A percentile compares a stretch with the other conserved stretches of the same genome.
phyloP scores from a whole-genome alignment of 495 filamentous ascomycete genomes.

The Xylaria bambusicola region DNA sequence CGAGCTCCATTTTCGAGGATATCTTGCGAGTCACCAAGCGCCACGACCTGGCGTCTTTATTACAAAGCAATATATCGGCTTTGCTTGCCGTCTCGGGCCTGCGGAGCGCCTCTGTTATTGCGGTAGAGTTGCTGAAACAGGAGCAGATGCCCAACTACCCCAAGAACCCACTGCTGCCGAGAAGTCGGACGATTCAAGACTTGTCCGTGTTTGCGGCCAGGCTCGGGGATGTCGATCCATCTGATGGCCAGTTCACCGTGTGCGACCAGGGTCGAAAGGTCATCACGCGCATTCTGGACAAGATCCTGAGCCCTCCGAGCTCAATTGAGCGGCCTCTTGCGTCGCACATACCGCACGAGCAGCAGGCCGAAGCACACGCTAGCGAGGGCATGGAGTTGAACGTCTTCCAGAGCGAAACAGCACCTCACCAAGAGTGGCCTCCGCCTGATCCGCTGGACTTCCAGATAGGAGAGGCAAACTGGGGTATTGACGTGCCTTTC shows the following conservation, averaged over 20 bases:
- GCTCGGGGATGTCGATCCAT: constrained; percentile 31
- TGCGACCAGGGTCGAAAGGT: constrained; percentile 37
- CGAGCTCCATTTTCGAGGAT: constrained; percentile 43
- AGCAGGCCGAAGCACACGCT: constrained; percentile 7
- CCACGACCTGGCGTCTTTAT: constrained; percentile 39
- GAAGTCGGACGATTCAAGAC: constrained; percentile 38
- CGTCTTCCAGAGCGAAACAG: constrained; percentile 15
- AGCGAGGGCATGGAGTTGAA: constrained; percentile 12
- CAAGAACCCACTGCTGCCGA: constrained; percentile 38
- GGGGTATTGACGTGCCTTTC: constrained; percentile 30
- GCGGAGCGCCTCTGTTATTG: constrained; percentile 45
- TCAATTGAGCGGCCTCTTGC: constrained; percentile 5
- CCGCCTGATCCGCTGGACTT: constrained; percentile 23
- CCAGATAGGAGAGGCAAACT: constrained; percentile 27
- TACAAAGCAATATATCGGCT: constrained; percentile 32
- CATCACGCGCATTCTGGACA: constrained; percentile 36
- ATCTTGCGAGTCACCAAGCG: constrained; percentile 41
- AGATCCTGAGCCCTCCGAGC: constrained; percentile 35
- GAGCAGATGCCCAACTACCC: constrained; percentile 45
- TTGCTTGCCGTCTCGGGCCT: constrained; percentile 47
- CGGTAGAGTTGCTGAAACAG: constrained; percentile 45
- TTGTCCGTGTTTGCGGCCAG: constrained; percentile 35
- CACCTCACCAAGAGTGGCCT: constrained; percentile 15
- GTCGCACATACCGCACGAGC: constrained; percentile 12
- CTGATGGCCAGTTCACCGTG: constrained; percentile 30